These are phyloP conservation scores for Fragilaria crotonensis DNA, from an alignment of 108 stramenopile species.

Conservation along the genomic window DNA sequence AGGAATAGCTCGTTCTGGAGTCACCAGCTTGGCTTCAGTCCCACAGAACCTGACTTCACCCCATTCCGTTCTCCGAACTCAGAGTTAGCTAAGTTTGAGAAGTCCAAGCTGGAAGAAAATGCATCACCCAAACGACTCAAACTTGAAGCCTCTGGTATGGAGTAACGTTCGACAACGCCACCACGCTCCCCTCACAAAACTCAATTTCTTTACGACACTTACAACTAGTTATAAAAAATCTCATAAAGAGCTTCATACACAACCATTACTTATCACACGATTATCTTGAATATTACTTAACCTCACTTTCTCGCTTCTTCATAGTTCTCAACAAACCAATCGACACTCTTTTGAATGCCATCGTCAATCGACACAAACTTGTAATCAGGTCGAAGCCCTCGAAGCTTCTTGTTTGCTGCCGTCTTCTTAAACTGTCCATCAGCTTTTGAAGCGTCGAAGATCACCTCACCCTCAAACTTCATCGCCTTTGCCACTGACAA, in stretches of 20 bases:
- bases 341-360: conserved; percentile 83
- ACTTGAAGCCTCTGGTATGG: too few species aligned
- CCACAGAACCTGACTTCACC: not conserved
- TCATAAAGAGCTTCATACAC: too few species aligned
- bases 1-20: not conserved
- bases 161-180: too few species aligned
- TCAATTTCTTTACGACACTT: too few species aligned
- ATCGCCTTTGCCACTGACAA: conserved; percentile 88
- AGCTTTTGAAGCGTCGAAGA: conserved; percentile 88
- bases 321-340: conserved; percentile 91
- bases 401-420: conserved; percentile 90
- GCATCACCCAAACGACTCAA: too few species aligned
- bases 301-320: conserved; percentile 63
- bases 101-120: not conserved
- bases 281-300: not conserved
- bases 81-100: not conserved
- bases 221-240: too few species aligned
- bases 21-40: not conserved
- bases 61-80: not conserved
- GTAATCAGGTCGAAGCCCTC: conserved; percentile 81
- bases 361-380: conserved; percentile 91
- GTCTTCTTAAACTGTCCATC: conserved; percentile 99
- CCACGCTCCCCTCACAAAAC: too few species aligned
- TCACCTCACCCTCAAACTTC: conserved; percentile 85
- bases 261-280: not conserved